Evolutionary conservation across 1,284 basidiomycete species (phyloP), one percentile per base, ranked within the genome.

Genomic region (Papiliotrema nemorosa): DNA sequence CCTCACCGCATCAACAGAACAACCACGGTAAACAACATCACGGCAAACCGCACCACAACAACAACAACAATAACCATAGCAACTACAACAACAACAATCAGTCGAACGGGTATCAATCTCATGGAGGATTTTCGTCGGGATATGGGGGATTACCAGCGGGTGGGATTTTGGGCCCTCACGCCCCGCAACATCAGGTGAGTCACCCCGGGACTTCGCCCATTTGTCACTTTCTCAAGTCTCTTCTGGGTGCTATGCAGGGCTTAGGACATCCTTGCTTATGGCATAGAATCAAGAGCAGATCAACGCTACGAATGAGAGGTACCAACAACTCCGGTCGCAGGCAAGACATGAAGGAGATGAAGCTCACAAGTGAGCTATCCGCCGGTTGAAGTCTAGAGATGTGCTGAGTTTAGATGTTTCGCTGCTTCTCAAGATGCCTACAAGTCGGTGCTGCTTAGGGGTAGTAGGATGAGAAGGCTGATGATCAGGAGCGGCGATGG

Each of bases 281-380:
- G 10, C 12, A n/a, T 64, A 82, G 59, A 86, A 89, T 66, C 83
- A 86, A 59, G 78, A 82, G 45, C 50, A 55, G 50, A 44, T 64
- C 31, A 67, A 70, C 40, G 58, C 59, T 33, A 60, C 61, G 57
- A 82, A 90, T 63, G 77, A 80, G 25, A 77, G 86, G 58, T 92
- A 92, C 64, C 73, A 77, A 47, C 71, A 77, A 20, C 79, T 92
- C 34, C 82, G 91, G 18, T 81, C 82, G 50, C 79, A 82, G 56
- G 90, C 90, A 9, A 84, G 83, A 44, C 78, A 81, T 45, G 85
- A 86, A 60, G 87, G 87, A 2, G 74, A 75, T 62, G 64, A 80
- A 35, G 70, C 73, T 42, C 72, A 74, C 58, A 50, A 60, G 63
- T 69, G 49, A 21, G 64, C 56, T 1, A 22, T 29, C 10, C 5